Evolutionary conservation across 2,329 filamentous ascomycete species (phyloP).

Genomic region (Alternaria incomplexa): DNA sequence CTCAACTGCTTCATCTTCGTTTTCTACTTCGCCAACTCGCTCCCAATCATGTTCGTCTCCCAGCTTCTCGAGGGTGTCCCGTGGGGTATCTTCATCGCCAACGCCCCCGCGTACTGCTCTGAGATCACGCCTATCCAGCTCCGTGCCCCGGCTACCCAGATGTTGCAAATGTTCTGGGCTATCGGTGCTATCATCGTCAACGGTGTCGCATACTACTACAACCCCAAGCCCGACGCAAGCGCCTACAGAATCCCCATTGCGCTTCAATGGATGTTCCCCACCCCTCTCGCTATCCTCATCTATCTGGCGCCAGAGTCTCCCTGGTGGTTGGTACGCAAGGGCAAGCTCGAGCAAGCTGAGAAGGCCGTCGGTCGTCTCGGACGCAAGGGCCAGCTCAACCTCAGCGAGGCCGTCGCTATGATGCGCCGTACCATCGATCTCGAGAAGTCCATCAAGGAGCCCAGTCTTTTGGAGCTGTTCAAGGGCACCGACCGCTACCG

Average conservation of each 20-base stretch:
- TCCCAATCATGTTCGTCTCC: conserved; percentile 56
- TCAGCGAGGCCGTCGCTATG: conserved; percentile 61
- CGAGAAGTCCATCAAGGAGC: conserved; percentile 57
- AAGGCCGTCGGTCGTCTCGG: conserved; percentile 58
- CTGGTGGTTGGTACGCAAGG: conserved; percentile 57
- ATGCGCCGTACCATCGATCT: conserved; percentile 65
- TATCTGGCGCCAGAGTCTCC: conserved; percentile 61
- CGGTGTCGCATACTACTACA: conserved; percentile 62
- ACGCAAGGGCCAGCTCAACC: conserved; percentile 51
- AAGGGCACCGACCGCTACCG: conserved; percentile 62
- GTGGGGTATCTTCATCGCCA: conserved; percentile 71
- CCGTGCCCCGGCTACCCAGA: conserved; percentile 65
- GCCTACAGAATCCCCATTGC: conserved; percentile 41
- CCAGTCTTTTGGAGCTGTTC: conserved; percentile 59
- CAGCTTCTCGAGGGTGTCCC: conserved; percentile 68
- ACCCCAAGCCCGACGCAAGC: conserved; percentile 25
- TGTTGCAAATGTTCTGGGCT: conserved; percentile 71
- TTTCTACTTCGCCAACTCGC: conserved; percentile 62
- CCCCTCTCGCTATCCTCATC: conserved; percentile 52
- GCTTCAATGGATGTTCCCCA: conserved; percentile 55
- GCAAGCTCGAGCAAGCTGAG: conserved; percentile 51
- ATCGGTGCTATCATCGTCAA: conserved; percentile 67
- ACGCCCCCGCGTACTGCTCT: conserved; percentile 66
- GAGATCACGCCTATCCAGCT: conserved; percentile 67
- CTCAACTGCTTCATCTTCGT: conserved; percentile 67